phyloP scores from a whole-genome alignment of 2,329 filamentous ascomycete genomes.

The Domatiomyces catenatus region DNA sequence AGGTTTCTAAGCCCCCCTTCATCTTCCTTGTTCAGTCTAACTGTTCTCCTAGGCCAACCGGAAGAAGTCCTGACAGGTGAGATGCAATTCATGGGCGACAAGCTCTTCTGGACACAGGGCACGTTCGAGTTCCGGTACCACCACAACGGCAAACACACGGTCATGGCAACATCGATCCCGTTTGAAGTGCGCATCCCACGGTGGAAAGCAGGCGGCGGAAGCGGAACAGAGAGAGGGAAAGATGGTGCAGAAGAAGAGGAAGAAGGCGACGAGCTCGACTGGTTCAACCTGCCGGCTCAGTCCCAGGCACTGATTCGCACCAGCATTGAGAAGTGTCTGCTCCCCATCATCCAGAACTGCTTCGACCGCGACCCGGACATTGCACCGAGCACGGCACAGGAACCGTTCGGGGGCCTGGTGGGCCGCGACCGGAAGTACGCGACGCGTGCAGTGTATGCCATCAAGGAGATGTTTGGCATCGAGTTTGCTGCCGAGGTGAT shows the following conservation, averaged over 20 bases:
- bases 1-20: neutral
- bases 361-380: slow-evolving; percentile 85
- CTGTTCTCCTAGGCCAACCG: neutral
- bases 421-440: slow-evolving; percentile 82
- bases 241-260: slow-evolving; percentile 48
- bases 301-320: slow-evolving; percentile 46
- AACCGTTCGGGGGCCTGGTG: slow-evolving; percentile 70
- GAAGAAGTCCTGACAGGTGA: slow-evolving; percentile 57
- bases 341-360: slow-evolving; percentile 80
- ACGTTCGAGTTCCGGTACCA: slow-evolving; percentile 97
- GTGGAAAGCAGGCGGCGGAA: slow-evolving; percentile 53
- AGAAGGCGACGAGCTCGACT: slow-evolving; percentile 4
- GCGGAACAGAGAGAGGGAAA: slow-evolving; percentile 23
- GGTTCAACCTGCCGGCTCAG: slow-evolving; percentile 22
- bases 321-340: slow-evolving; percentile 59
- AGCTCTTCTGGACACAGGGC: slow-evolving; percentile 92
- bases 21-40: neutral
- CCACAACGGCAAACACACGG: slow-evolving; percentile 79
- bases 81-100: slow-evolving; percentile 77
- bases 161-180: slow-evolving; percentile 83
- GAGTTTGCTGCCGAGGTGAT: slow-evolving; percentile 91
- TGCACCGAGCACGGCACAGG: slow-evolving; percentile 62
- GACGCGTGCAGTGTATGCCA: slow-evolving; percentile 78
- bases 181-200: slow-evolving; percentile 77
- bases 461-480: slow-evolving; percentile 90